A percentile compares a stretch with the other conserved stretches of the same genome.
Evolutionary conservation across 208 protist species (phyloP).

Genomic region (Vickermania ingenoplastis): DNA sequence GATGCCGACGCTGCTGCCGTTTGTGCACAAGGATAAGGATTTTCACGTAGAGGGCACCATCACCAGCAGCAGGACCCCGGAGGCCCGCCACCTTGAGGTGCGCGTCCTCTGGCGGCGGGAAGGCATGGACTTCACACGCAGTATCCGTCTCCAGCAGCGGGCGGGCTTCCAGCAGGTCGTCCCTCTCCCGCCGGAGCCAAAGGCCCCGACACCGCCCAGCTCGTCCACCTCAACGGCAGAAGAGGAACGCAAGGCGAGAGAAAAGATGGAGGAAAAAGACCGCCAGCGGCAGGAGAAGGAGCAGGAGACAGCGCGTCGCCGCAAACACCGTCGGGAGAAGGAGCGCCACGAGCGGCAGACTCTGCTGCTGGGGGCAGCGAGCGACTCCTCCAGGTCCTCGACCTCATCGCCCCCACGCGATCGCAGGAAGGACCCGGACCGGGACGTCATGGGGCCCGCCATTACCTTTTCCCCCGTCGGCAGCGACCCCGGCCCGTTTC

Average conservation of each 20-base stretch:
- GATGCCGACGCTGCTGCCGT: constrained; percentile 1
- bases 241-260: background rate
- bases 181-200: too few species aligned
- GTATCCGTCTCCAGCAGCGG: background rate
- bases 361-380: background rate
- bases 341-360: background rate
- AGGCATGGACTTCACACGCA: background rate
- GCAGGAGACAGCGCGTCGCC: too few species aligned
- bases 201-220: background rate
- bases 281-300: background rate
- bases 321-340: background rate
- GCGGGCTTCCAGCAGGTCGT: too few species aligned
- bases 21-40: background rate
- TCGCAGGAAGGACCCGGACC: background rate
- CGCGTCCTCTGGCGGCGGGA: background rate
- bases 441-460: background rate
- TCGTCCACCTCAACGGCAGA: background rate
- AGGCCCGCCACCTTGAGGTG: background rate
- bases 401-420: background rate
- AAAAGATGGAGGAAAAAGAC: background rate
- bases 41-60: background rate
- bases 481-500: background rate
- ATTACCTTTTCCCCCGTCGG: too few species aligned
- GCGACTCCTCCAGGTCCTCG: background rate
- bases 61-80: background rate